Percentiles rank a stretch among this genome's conserved stretches.
Evolutionary conservation across 345 rosid species (phyloP).

Genomic region (Lagerstroemia speciosa): DNA sequence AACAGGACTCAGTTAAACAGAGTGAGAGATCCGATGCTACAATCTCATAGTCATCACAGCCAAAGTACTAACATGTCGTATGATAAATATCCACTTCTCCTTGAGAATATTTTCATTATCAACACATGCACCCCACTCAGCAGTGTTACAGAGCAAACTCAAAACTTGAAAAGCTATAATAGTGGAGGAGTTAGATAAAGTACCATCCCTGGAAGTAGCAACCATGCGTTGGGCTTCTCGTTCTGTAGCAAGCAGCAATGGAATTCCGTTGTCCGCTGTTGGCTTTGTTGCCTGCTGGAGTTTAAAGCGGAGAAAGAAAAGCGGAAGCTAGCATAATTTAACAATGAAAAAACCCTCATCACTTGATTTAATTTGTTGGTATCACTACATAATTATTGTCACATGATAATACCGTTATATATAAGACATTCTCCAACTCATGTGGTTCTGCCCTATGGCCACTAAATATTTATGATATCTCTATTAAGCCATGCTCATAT

Average conservation of each 20-base stretch:
- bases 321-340: too few species aligned
- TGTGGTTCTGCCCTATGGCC: too few species aligned
- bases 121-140: not conserved
- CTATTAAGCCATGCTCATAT: too few species aligned
- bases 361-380: too few species aligned
- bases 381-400: too few species aligned
- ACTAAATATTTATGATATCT: too few species aligned
- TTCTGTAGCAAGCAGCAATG: conserved; percentile 44
- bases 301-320: not conserved
- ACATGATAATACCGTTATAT: too few species aligned
- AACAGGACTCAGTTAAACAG: not conserved
- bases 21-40: not conserved
- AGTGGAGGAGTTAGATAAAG: not conserved
- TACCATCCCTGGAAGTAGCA: conserved; percentile 38
- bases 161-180: not conserved
- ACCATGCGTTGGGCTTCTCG: conserved; percentile 60
- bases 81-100: too few species aligned
- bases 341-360: too few species aligned
- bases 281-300: conserved; percentile 29
- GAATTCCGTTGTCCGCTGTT: conserved; percentile 51
- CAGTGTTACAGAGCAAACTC: not conserved
- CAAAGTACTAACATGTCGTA: too few species aligned
- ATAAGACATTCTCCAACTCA: too few species aligned
- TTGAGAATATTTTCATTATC: not conserved
- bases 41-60: not conserved